Evolutionary conservation across 164 flowering plant species (phyloP), one percentile per base, ranked within the genome.

Genomic region (Magnolia kwangsiensis): DNA sequence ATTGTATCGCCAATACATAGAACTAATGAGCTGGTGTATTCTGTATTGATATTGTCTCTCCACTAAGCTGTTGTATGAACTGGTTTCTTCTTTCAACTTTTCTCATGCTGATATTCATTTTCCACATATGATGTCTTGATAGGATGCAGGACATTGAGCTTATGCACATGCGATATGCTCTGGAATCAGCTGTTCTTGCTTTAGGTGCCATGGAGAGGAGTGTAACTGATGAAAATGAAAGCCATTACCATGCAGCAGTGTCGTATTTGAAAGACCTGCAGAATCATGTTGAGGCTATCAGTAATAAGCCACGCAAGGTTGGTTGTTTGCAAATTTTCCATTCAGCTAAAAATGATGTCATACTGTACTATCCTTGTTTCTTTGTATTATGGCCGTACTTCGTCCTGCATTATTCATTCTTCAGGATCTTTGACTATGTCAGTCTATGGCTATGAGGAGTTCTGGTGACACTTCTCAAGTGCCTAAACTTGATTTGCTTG

Each of bases 81-180:
- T 70, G 23, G 72, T 70, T 70, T 16, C 55, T 50, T 70, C 72
- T 50, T n/a, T 70, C 11, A 70, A 19, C 9, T 72, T 74, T 51
- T 37, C 51, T 16, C 67, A 13, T 78, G 23, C 31, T 80, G 69
- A 75, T 72, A 19, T 59, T 37, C 29, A 11, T 67, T 20, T 58
- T 31, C 71, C 50, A 29, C 58, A 55, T 72, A 67, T 75, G 64
- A 51, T 66, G 72, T 75, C 77, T 72, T 78, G 67, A 45, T 81
- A 96, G 99, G 89, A 88, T 86, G 88, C 94, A 92, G 84, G 99
- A 96, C 81, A 82, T 94, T 80, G 99, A 94, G 85, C 96, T 96
- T 75, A 89, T 96, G 91, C 97, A 89, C 85, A 96, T 94, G 98
- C 94, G 97, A 20, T 96, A 92, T 94, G 92, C 92, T 76, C 79